Evolutionary conservation across 805 yeast genomes (phyloP).

Genomic region (Hemisphaericaspora nanyangensis): DNA sequence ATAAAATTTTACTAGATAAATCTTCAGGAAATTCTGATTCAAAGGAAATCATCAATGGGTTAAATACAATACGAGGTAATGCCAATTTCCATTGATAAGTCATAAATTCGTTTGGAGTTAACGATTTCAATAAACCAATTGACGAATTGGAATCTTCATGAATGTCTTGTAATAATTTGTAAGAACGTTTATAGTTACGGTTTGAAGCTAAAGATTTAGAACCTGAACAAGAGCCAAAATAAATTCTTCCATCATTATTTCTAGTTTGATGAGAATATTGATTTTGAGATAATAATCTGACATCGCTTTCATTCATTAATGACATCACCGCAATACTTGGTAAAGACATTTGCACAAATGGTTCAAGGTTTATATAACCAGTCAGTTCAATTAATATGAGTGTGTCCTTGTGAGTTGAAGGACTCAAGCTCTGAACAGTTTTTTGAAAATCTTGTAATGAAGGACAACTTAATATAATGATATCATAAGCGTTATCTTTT

Average conservation of each 20-base stretch:
- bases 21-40: conserved; percentile 63
- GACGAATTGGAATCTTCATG: conserved; percentile 32
- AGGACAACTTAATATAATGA: conserved; percentile 30
- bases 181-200: conserved; percentile 18
- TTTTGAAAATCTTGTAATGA: conserved; percentile 39
- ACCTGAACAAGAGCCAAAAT: conserved; percentile 29
- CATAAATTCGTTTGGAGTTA: conserved; percentile 53
- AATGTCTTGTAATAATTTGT: conserved; percentile 29
- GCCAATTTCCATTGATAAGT: conserved; percentile 85
- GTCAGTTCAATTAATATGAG: conserved; percentile 64
- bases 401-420: conserved; percentile 34
- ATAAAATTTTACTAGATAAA: conserved; percentile 64
- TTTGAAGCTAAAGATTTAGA: conserved; percentile 11
- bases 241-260: conserved; percentile 41
- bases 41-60: conserved; percentile 69
- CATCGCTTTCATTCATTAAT: conserved; percentile 60
- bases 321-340: conserved; percentile 37
- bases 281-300: conserved; percentile 32
- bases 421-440: conserved; percentile 19
- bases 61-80: conserved; percentile 71
- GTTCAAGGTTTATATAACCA: conserved; percentile 69
- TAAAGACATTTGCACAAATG: conserved; percentile 51
- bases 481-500: conserved; percentile 23
- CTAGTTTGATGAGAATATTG: conserved; percentile 30
- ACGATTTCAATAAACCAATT: conserved; percentile 47